Conservation (phyloP, 768 basidiomycete genomes). For the Melanogaster broomeanus region DNA sequence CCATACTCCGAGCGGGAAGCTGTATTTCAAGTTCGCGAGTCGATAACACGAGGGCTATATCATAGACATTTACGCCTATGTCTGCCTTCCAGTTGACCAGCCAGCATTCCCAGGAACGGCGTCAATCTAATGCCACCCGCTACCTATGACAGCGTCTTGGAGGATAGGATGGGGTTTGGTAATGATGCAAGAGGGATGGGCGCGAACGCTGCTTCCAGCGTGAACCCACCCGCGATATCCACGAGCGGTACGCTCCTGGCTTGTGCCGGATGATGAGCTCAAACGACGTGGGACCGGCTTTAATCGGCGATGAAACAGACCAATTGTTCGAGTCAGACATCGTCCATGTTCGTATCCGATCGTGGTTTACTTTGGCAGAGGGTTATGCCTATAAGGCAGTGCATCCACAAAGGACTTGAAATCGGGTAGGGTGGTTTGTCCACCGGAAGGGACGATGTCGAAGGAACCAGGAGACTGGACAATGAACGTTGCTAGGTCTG, state of each 20-base stretch:
- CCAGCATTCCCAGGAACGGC: conserved; percentile 62
- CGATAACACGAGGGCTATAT: conserved; percentile 50
- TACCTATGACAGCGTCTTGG: conserved; percentile 47
- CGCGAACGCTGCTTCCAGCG: conserved; percentile 20
- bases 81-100: conserved; percentile 8
- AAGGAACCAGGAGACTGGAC: no score
- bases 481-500: conserved; percentile 55
- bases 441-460: no score
- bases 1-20: conserved; percentile 25
- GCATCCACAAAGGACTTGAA: no score
- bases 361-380: no score
- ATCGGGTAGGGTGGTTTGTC: no score
- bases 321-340: no score
- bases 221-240: conserved; percentile 57
- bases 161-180: not conserved
- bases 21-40: no score
- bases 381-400: no score
- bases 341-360: no score
- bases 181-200: no score
- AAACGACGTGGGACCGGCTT: conserved; percentile 23
- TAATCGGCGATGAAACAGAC: conserved; percentile 19
- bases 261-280: conserved; percentile 59
- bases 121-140: conserved; percentile 70
- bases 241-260: conserved; percentile 46
- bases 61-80: conserved; percentile 8